phyloP scores from a whole-genome alignment of 257 asterid genomes.

The Jacaranda copaia region DNA sequence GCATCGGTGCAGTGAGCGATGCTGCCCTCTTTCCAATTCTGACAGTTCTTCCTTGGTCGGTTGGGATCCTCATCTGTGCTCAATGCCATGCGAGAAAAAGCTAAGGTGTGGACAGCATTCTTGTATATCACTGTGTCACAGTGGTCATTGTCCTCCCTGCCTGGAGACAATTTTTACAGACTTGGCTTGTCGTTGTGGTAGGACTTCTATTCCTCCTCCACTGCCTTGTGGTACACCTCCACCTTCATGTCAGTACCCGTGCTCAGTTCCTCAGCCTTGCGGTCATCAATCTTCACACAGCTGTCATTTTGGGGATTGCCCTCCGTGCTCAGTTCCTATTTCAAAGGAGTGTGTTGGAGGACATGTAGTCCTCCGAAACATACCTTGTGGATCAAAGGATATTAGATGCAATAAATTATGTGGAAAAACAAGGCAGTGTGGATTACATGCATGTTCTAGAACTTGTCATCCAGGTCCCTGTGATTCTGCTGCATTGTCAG shows the following conservation, averaged over 20 bases:
- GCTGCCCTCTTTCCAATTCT: constrained; percentile 82
- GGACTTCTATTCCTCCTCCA: constrained; percentile 96
- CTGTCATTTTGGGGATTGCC: constrained; percentile 97
- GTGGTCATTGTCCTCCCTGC: constrained; percentile 99
- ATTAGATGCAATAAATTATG: constrained; percentile 91
- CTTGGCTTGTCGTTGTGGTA: constrained; percentile 93
- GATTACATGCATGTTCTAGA: constrained; percentile 93
- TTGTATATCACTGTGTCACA: constrained; percentile 87
- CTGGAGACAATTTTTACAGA: constrained; percentile 86
- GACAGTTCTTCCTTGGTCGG: constrained; percentile 48
- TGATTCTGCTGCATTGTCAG: constrained; percentile 58
- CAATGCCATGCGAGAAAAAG: constrained; percentile 96
- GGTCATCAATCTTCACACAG: constrained; percentile 96
- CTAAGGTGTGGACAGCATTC: constrained; percentile 97
- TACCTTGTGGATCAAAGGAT: constrained; percentile 96
- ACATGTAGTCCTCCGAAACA: constrained; percentile 83
- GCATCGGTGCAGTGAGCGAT: constrained; percentile 94
- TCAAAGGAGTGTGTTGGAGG: constrained; percentile 97
- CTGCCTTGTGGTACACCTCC: constrained; percentile 91
- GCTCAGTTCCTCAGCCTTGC: constrained; percentile 93
- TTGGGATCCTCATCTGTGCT: constrained; percentile 88
- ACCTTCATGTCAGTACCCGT: constrained; percentile 90
- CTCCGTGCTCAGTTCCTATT: constrained; percentile 87
- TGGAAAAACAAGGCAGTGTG: constrained; percentile 96
- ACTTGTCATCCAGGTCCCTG: constrained; percentile 89